These are phyloP conservation scores for Fonsecaea multimorphosa DNA, from an alignment of 2,329 filamentous ascomycete species.

Conservation along the genomic window DNA sequence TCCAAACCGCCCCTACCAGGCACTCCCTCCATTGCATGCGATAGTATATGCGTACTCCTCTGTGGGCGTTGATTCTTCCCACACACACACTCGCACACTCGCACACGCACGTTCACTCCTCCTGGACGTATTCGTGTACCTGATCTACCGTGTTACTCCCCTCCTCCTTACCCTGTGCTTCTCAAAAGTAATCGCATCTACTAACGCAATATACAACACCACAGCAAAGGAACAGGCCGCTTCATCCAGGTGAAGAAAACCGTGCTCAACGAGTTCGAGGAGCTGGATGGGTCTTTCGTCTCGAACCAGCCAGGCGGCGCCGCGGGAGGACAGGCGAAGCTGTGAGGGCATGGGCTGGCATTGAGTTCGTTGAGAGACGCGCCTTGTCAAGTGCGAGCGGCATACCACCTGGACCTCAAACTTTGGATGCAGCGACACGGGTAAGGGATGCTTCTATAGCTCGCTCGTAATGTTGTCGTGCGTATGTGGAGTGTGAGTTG, in stretches of 20 bases:
- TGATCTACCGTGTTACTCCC: background rate
- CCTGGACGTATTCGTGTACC: too few species aligned
- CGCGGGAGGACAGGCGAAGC: constrained; percentile 21
- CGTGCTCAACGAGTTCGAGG: constrained; percentile 33
- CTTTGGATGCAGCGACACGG: background rate
- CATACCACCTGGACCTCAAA: too few species aligned
- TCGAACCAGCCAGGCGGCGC: constrained; percentile 31
- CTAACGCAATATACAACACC: background rate
- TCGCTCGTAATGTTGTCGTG: background rate
- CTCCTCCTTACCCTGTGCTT: too few species aligned
- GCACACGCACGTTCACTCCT: too few species aligned
- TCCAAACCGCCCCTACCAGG: background rate
- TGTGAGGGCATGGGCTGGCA: constrained; percentile 20
- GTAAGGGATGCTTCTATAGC: background rate
- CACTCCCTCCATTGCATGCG: background rate
- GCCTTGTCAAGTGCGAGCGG: background rate
- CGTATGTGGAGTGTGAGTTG: too few species aligned
- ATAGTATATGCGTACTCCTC: background rate
- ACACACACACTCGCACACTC: too few species aligned
- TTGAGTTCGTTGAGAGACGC: background rate
- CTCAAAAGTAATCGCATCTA: background rate
- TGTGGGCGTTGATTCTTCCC: background rate
- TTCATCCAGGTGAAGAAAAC: constrained; percentile 35
- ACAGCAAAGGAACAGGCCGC: constrained; percentile 32
- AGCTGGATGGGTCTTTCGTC: constrained; percentile 35